Percentiles rank a stretch among this genome's conserved stretches.
phyloP scores from a whole-genome alignment of 2,329 filamentous ascomycete species.

The Furcasterigmium sp. region DNA sequence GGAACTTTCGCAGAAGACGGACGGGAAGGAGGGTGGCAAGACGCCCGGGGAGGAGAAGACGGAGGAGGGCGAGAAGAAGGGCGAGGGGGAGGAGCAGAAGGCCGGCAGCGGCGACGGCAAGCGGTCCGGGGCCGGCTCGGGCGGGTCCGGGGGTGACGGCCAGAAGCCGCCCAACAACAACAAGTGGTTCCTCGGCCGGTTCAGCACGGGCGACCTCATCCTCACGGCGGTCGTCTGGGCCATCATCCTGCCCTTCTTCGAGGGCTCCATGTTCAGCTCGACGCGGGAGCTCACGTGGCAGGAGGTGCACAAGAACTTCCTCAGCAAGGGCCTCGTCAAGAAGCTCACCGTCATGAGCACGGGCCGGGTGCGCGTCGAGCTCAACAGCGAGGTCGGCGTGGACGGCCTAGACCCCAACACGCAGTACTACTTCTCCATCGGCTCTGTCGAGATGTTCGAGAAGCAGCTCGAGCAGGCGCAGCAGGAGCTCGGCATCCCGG shows the following conservation, averaged over 20 bases:
- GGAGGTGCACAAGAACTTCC: conserved; percentile 87
- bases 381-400: conserved; percentile 69
- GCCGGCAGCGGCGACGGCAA: not conserved
- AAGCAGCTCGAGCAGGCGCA: conserved; percentile 83
- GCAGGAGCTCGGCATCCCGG: conserved; percentile 78
- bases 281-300: conserved; percentile 90
- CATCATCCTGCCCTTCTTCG: conserved; percentile 36
- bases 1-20: conserved; percentile 8
- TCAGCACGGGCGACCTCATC: conserved; percentile 37
- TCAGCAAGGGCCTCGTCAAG: conserved; percentile 93
- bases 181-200: conserved; percentile 12
- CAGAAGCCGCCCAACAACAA: conserved; percentile 3
- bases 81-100: conserved; percentile 23
- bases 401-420: conserved; percentile 62
- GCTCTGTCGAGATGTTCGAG: conserved; percentile 91
- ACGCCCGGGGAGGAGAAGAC: conserved; percentile 10
- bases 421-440: conserved; percentile 91
- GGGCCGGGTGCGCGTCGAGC: conserved; percentile 68
- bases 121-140: conserved; percentile 7
- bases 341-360: conserved; percentile 79
- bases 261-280: conserved; percentile 31
- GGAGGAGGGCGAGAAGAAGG: not conserved
- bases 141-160: conserved; percentile 10
- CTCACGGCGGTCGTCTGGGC: conserved; percentile 35
- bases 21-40: conserved; percentile 8